Evolutionary conservation across 306 rosid genomes (phyloP), one percentile per base, ranked within the genome.

Genomic region (Castanea mollissima): DNA sequence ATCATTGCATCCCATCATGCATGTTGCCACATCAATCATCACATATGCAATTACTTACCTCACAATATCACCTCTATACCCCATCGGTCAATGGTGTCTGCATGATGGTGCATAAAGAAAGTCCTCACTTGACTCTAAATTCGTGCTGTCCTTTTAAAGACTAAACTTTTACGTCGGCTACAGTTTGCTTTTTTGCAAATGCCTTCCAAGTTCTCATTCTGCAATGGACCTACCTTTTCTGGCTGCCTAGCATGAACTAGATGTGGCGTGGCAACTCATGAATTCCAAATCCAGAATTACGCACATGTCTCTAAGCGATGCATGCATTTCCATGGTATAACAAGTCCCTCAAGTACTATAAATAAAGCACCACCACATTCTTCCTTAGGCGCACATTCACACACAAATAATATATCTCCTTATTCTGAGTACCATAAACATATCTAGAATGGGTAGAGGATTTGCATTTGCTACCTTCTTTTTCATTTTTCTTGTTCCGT

Each of bases 391-490:
- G 46, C 46, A 83, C 73, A 60, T 19, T 3, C 6, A 12, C 46
- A 38, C 11, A 41, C 11, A 41, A 41, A 41, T 41, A 41, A 41
- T 41, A 41, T 41, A 41, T 41, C 46, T 41, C 46, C 46, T 41
- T 2, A 41, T 41, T 41, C 12, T 41, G 46, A 8, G 46, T 38
- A 38, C 12, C 46, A 41, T 41, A 41, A 23, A 44, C 57, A 25
- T 1, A 21, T 14, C 35, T 21, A 16, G 35, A 73, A 86, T 89
- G 92, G 86, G 49, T 67, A 41, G 46, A 41, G 81, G 38, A 79
- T 25, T 78, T 76, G 76, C 59, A 76, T 81, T 77, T 60, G 59
- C 68, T 27, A 58, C 54, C 68, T 73, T 83, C 16, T 70, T 74
- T 32, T 65, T 71, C 25, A 16, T 84, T 69, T 20, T 83, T 51